Percentiles rank a stretch among this genome's conserved stretches.
Evolutionary conservation across 805 yeast species (phyloP).

Genomic region (Candida pseudoglaebosa): DNA sequence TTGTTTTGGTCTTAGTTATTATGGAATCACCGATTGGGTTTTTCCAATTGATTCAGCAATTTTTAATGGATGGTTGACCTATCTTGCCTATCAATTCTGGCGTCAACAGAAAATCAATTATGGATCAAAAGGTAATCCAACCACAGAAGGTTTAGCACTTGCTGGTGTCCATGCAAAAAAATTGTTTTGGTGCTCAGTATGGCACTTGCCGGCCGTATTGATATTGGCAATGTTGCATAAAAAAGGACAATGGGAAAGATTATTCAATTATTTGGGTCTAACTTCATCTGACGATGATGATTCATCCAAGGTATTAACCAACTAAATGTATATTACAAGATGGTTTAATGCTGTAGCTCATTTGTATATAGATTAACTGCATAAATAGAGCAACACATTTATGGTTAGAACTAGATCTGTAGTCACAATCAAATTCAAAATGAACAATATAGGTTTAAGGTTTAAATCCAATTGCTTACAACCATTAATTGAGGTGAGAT

Average conservation of each 20-base stretch:
- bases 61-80: slow-evolving; percentile 82
- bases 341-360: neutral
- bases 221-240: slow-evolving; percentile 93
- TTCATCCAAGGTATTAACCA: neutral
- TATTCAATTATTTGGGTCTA: slow-evolving; percentile 27
- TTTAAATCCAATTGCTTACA: no score
- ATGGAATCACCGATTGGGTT: slow-evolving; percentile 74
- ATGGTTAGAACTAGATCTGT: no score
- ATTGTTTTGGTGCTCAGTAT: slow-evolving; percentile 89
- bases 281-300: neutral
- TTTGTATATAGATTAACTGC: neutral
- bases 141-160: slow-evolving; percentile 51
- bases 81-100: slow-evolving; percentile 81
- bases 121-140: slow-evolving; percentile 37
- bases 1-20: slow-evolving; percentile 78
- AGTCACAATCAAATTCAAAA: no score
- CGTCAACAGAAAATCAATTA: slow-evolving; percentile 68
- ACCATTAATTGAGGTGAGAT: no score
- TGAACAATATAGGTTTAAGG: no score
- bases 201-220: slow-evolving; percentile 88
- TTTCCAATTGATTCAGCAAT: slow-evolving; percentile 79
- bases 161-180: slow-evolving; percentile 75
- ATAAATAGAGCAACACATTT: no score
- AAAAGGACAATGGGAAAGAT: slow-evolving; percentile 85
- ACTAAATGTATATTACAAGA: no score